Evolutionary conservation across 306 rosid genomes (phyloP).

Genomic region (Pterocarpus santalinus): DNA sequence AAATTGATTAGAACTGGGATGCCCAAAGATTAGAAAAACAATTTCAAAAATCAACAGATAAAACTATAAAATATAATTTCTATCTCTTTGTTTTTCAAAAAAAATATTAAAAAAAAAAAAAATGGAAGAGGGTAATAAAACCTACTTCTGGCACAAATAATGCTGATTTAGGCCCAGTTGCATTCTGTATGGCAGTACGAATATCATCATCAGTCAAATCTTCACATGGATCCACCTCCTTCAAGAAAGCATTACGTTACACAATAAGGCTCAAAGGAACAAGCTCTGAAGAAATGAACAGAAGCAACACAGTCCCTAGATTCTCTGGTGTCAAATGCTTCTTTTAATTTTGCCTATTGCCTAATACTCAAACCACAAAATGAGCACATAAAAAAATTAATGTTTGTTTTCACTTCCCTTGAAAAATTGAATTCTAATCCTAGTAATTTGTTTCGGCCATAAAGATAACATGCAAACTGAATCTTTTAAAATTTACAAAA

Average conservation of each 20-base stretch:
- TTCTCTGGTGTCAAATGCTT: constrained; percentile 2
- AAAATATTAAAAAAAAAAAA: not conserved
- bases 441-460: not conserved
- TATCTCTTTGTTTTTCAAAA: not conserved
- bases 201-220: constrained; percentile 97
- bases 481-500: constrained; percentile 11
- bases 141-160: constrained; percentile 96
- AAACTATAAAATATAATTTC: constrained; percentile 11
- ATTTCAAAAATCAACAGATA: not conserved
- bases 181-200: constrained; percentile 98
- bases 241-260: constrained; percentile 47
- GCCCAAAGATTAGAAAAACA: not conserved
- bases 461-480: not conserved
- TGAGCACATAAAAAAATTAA: not conserved
- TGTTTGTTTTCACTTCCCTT: constrained; percentile 1
- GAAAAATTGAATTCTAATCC: not conserved
- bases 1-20: not conserved
- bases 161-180: constrained; percentile 96
- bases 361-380: not conserved
- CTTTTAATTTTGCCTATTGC: not conserved
- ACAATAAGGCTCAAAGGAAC: constrained; percentile 41
- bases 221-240: constrained; percentile 99
- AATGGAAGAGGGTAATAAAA: not conserved
- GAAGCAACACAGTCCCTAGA: constrained; percentile 32
- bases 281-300: constrained; percentile 30